Conservation (phyloP, 768 basidiomycete genomes). For the Podaxis sp. region DNA sequence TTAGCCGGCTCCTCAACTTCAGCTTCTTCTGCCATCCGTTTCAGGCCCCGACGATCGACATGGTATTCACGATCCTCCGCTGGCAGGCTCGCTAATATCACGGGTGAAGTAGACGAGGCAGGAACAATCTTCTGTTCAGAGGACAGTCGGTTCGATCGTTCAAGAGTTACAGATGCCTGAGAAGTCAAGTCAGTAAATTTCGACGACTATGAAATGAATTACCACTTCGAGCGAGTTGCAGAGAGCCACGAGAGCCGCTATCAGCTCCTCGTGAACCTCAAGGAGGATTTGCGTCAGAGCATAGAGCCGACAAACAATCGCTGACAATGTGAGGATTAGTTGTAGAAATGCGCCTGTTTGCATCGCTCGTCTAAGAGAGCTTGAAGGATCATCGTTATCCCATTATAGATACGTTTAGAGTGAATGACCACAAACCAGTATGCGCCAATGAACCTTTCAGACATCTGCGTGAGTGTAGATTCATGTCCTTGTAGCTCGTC, state of each 20-base stretch:
- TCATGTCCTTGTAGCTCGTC: background rate
- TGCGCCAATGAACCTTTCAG: conserved; percentile 29
- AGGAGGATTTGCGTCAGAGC: conserved; percentile 39
- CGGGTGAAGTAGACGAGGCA: background rate
- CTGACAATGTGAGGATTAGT: conserved; percentile 55
- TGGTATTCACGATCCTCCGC: background rate
- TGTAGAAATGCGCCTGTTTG: conserved; percentile 74
- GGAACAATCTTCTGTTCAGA: background rate
- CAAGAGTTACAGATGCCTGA: background rate
- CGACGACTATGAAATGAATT: too few relatives aligned
- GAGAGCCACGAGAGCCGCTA: background rate
- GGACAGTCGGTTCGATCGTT: background rate
- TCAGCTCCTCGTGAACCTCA: conserved; percentile 26
- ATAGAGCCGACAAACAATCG: conserved; percentile 55
- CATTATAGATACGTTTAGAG: background rate
- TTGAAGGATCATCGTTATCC: conserved; percentile 21
- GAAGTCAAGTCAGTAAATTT: background rate
- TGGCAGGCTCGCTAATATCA: background rate
- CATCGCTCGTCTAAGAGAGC: conserved; percentile 59
- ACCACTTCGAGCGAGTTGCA: conserved; percentile 7
- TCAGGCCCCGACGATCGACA: background rate
- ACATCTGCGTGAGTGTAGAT: conserved; percentile 17
- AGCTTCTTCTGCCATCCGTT: background rate
- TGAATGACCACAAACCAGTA: conserved; percentile 41
- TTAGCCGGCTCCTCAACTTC: background rate